phyloP scores from a whole-genome alignment of 2,329 filamentous ascomycete species.

The Tricladium varicosporioides region DNA sequence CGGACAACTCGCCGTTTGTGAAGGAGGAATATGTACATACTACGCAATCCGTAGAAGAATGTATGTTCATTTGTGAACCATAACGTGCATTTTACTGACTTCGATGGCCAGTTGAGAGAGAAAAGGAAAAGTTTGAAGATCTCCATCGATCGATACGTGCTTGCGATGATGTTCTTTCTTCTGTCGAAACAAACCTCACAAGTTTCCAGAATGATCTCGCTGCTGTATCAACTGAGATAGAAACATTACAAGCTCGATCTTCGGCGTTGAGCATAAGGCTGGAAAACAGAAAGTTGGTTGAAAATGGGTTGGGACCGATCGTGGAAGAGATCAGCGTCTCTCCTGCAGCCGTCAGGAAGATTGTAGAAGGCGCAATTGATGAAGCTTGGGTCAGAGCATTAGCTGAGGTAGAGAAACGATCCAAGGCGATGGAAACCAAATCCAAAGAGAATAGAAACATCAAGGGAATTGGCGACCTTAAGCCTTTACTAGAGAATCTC shows the following conservation, averaged over 20 bases:
- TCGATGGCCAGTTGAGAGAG: slow-evolving; percentile 61
- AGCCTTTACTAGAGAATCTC: slow-evolving; percentile 80
- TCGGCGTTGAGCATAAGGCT: slow-evolving; percentile 78
- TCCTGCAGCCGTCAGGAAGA: slow-evolving; percentile 77
- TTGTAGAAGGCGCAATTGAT: slow-evolving; percentile 85
- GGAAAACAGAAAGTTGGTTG: slow-evolving; percentile 85
- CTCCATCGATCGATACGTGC: slow-evolving; percentile 84
- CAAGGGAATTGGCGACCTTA: slow-evolving; percentile 80
- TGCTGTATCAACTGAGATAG: slow-evolving; percentile 90
- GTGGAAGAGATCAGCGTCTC: slow-evolving; percentile 91
- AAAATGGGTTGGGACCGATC: slow-evolving; percentile 80
- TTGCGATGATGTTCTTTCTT: slow-evolving; percentile 90
- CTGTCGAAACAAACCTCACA: slow-evolving; percentile 87
- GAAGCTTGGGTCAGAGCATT: slow-evolving; percentile 83
- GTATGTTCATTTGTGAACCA: slow-evolving; percentile 47
- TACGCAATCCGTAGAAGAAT: slow-evolving; percentile 68
- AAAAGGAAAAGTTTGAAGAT: slow-evolving; percentile 83
- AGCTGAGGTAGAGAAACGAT: slow-evolving; percentile 78
- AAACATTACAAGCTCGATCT: slow-evolving; percentile 85
- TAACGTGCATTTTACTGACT: slow-evolving; percentile 16
- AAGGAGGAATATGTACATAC: slow-evolving; percentile 39
- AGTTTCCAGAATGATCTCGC: slow-evolving; percentile 93
- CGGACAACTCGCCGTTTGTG: slow-evolving; percentile 3
- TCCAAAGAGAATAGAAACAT: slow-evolving; percentile 58
- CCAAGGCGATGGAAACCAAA: slow-evolving; percentile 68